Evolutionary conservation across 78 protist genomes (phyloP).

Genomic region (Creolimax fragrantissima): DNA sequence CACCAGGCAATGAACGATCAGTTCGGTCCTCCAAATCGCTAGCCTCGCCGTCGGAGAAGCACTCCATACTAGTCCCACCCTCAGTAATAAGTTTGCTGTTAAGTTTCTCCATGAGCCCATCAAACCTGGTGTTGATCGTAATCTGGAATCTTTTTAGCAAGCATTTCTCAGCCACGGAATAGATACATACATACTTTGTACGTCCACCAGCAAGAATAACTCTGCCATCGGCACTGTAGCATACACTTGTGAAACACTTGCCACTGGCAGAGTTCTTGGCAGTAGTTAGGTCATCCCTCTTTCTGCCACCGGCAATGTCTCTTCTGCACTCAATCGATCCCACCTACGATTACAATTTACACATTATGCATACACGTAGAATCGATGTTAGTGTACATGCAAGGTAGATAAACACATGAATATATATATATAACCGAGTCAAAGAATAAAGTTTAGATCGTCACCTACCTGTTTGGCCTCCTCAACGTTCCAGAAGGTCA

Average conservation of each 20-base stretch:
- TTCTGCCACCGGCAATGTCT: constrained; percentile 44
- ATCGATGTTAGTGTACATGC: no score
- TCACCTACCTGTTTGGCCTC: constrained; percentile 13
- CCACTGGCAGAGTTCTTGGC: constrained; percentile 21
- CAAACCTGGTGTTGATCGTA: constrained; percentile 35
- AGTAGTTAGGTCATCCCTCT: background rate
- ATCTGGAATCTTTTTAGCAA: constrained; percentile 33
- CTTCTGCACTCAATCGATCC: constrained; percentile 58
- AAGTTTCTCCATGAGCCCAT: constrained; percentile 59
- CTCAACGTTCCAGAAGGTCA: constrained; percentile 37
- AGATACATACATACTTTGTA: constrained; percentile 73
- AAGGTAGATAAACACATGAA: no score
- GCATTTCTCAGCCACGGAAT: constrained; percentile 39
- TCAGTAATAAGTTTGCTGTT: constrained; percentile 30
- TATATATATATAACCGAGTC: no score
- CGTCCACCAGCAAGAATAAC: constrained; percentile 72
- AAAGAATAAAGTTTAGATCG: no score
- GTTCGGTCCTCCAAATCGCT: background rate
- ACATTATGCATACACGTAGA: no score
- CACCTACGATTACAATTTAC: no score
- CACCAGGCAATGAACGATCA: constrained; percentile 52
- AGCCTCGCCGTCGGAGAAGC: constrained; percentile 6
- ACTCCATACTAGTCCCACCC: constrained; percentile 39
- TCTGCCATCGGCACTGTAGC: constrained; percentile 70
- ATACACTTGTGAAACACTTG: constrained; percentile 36